Evolutionary conservation across 805 yeast genomes (phyloP).

Genomic region (Lipomyces yamanashiensis): DNA sequence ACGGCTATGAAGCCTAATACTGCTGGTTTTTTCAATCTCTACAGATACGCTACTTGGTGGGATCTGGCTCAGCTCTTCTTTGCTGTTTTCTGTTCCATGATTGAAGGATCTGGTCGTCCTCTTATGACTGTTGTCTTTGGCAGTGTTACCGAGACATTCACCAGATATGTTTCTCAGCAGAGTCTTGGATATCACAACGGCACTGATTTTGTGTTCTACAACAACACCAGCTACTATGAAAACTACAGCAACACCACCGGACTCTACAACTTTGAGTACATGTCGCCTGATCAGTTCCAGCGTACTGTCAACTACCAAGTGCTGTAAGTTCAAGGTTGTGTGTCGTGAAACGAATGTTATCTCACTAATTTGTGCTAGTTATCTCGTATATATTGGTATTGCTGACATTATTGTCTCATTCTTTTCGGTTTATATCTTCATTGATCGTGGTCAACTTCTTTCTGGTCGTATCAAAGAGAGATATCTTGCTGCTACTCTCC

Average conservation of each 20-base stretch:
- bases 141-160: slow-evolving; percentile 47
- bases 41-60: slow-evolving; percentile 44
- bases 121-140: slow-evolving; percentile 46
- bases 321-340: slow-evolving; percentile 26
- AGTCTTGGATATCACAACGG: slow-evolving; percentile 9
- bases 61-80: slow-evolving; percentile 37
- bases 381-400: slow-evolving; percentile 50
- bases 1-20: slow-evolving; percentile 34
- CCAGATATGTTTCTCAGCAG: slow-evolving; percentile 38
- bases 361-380: slow-evolving; percentile 26
- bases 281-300: slow-evolving; percentile 43
- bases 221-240: slow-evolving; percentile 11
- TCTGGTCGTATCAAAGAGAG: slow-evolving; percentile 44
- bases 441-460: slow-evolving; percentile 50
- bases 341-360: background rate
- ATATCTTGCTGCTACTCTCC: slow-evolving; percentile 40
- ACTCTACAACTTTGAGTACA: slow-evolving; percentile 23
- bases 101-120: slow-evolving; percentile 49
- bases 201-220: slow-evolving; percentile 7
- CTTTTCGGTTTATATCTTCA: slow-evolving; percentile 46
- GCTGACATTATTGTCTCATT: slow-evolving; percentile 42
- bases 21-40: slow-evolving; percentile 42
- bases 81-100: slow-evolving; percentile 41
- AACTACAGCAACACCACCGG: slow-evolving; percentile 8
- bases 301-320: slow-evolving; percentile 45